Evolutionary conservation across 306 rosid species (phyloP), one percentile per base, ranked within the genome.

Genomic region (Quercus glauca): DNA sequence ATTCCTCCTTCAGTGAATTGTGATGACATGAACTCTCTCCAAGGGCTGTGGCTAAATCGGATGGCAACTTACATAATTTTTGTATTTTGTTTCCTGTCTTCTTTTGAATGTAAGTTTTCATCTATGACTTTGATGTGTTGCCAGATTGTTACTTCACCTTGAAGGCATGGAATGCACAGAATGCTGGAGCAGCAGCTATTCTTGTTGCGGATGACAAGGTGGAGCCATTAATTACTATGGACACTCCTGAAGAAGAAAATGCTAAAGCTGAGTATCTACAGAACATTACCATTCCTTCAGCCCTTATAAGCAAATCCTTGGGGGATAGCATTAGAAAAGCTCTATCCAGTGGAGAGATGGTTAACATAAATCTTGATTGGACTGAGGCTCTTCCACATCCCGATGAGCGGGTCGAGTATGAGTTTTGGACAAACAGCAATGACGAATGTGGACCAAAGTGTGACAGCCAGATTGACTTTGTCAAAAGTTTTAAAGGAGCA

Each of bases 151-250:
- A 74, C 90, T 95, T 95, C 89, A 95, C 99, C 70, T 77, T 90
- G 84, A 95, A 95, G 95, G 99, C 99, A 1, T 91, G 97, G 99
- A 95, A 91, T 73, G 97, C 98, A 18, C 99, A 95, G 90, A 90
- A 89, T 12, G 96, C 87, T 58, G 99, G 99, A 81, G 99, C 98
- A 26, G 99, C 97, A 0, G 99, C 99, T 58, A 81, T 95, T 83
- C 92, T 95, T 75, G 99, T 95, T 71, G 97, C 93, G n/a, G 98
- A 95, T 81, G 84, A 92, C 88, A 86, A 69, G 81, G 33, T 20
- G 37, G 99, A 95, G 73, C 86, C 85, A 25, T 86, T 95, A 76
- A 92, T 95, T 79, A 95, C 99, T 63, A 95, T 95, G 99, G 99
- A 95, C 86, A 91, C 89, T 79, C 98, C 99, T 14, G 98, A 95